Percentiles rank a stretch among this genome's conserved stretches.
phyloP scores from a whole-genome alignment of 2,329 filamentous ascomycete species.

The Aspergillus fischeri region DNA sequence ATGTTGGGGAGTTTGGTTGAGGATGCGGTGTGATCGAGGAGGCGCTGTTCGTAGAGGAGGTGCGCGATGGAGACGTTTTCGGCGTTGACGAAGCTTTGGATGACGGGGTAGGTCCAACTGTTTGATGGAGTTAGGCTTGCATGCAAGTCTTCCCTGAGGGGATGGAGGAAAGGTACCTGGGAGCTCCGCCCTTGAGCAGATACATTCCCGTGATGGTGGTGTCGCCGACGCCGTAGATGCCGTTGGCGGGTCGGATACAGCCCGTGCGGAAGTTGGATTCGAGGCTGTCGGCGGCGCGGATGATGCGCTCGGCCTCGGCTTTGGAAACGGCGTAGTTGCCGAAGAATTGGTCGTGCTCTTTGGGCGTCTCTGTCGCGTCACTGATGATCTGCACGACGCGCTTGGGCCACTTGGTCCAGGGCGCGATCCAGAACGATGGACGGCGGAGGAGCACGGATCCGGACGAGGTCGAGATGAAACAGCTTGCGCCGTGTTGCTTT shows the following conservation, averaged over 20 bases:
- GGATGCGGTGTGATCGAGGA: slow-evolving; percentile 34
- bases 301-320: slow-evolving; percentile 48
- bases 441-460: slow-evolving; percentile 44
- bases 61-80: slow-evolving; percentile 54
- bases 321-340: slow-evolving; percentile 51
- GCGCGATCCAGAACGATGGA: slow-evolving; percentile 42
- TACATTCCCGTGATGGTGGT: slow-evolving; percentile 37
- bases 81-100: slow-evolving; percentile 50
- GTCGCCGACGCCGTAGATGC: slow-evolving; percentile 49
- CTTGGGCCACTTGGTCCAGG: slow-evolving; percentile 41
- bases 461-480: slow-evolving; percentile 54
- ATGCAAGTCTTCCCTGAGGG: too few species aligned
- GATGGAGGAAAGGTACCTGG: slow-evolving; percentile 23
- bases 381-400: slow-evolving; percentile 45
- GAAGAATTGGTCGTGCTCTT: slow-evolving; percentile 43
- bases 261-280: slow-evolving; percentile 48
- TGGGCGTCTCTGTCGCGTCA: slow-evolving; percentile 40
- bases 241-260: slow-evolving; percentile 51
- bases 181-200: slow-evolving; percentile 35
- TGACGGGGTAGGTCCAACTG: slow-evolving; percentile 43
- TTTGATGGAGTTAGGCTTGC: background rate
- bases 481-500: slow-evolving; percentile 43
- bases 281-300: slow-evolving; percentile 43
- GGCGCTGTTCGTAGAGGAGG: slow-evolving; percentile 50
- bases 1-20: slow-evolving; percentile 24